Percentiles rank a stretch among this genome's conserved stretches.
phyloP scores from a whole-genome alignment of 2,329 filamentous ascomycete species.

The Aspergillus ruber region DNA sequence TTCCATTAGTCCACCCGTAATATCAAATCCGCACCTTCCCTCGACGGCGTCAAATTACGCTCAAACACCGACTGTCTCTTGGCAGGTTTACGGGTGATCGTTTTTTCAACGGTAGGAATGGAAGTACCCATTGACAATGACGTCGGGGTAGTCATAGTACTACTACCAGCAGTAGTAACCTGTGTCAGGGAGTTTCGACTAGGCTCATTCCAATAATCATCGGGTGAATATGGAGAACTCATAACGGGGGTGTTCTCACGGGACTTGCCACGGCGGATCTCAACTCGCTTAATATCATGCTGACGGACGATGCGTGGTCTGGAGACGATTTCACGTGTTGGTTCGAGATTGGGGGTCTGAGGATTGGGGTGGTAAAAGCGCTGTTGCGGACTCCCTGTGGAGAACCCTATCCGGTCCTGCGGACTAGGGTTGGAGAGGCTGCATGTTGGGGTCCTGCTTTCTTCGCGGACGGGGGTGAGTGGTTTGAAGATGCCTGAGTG shows the following conservation, averaged over 20 bases:
- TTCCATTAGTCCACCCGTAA: slow-evolving; percentile 22
- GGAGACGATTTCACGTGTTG: slow-evolving; percentile 25
- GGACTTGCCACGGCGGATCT: slow-evolving; percentile 24
- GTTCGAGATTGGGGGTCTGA: slow-evolving; percentile 13
- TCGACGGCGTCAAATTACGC: slow-evolving; percentile 26
- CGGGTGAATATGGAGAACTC: slow-evolving; percentile 21
- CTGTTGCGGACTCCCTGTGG: too few relatives aligned
- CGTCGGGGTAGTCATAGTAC: neutral
- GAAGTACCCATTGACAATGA: slow-evolving; percentile 1
- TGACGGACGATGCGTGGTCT: slow-evolving; percentile 25
- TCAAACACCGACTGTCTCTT: slow-evolving; percentile 18
- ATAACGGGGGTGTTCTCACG: slow-evolving; percentile 14
- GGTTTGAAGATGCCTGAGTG: slow-evolving; percentile 13
- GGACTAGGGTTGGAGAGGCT: neutral
- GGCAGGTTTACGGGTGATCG: slow-evolving; percentile 11
- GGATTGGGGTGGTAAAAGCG: slow-evolving; percentile 7
- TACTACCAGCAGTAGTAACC: neutral
- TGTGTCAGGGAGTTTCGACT: slow-evolving; percentile 2
- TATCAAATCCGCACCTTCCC: slow-evolving; percentile 25
- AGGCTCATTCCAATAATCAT: slow-evolving; percentile 23
- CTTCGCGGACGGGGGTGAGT: slow-evolving; percentile 15
- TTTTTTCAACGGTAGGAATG: slow-evolving; percentile 3
- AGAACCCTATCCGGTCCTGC: neutral
- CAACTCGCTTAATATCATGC: slow-evolving; percentile 27
- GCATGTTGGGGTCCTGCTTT: slow-evolving; percentile 13